Evolutionary conservation across 2,329 filamentous ascomycete species (phyloP).

Genomic region (Ascochyta viciae-villosae): DNA sequence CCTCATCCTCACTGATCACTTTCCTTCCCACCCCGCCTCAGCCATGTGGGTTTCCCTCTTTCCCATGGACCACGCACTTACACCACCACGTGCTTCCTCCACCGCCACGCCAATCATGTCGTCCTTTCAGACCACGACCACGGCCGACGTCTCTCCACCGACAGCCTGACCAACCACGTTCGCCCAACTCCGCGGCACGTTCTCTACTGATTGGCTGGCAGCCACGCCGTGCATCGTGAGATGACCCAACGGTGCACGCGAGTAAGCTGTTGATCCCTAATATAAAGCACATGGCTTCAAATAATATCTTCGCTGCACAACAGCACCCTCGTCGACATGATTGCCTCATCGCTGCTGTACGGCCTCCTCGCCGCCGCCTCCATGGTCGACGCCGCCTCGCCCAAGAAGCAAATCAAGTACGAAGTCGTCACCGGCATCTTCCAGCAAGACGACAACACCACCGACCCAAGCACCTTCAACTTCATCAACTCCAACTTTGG

Average conservation of each 20-base stretch:
- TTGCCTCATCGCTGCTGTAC: constrained; percentile 26
- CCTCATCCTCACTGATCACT: too few relatives aligned
- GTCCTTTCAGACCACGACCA: background rate
- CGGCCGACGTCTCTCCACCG: background rate
- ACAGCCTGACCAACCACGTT: constrained; percentile 5
- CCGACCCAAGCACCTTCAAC: constrained; percentile 62
- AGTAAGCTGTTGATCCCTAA: background rate
- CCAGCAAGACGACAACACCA: constrained; percentile 66
- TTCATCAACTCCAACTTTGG: constrained; percentile 65
- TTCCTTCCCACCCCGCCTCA: too few relatives aligned
- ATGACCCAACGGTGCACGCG: too few relatives aligned
- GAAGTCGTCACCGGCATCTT: constrained; percentile 69
- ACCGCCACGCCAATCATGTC: constrained; percentile 16
- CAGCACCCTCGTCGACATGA: constrained; percentile 19
- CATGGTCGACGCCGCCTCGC: constrained; percentile 23
- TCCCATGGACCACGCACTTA: too few relatives aligned
- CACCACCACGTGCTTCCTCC: too few relatives aligned
- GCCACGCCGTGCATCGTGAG: background rate
- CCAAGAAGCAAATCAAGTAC: constrained; percentile 60
- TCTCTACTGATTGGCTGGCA: constrained; percentile 32
- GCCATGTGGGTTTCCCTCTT: too few relatives aligned
- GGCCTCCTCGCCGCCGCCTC: constrained; percentile 27
- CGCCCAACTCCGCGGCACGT: constrained; percentile 26
- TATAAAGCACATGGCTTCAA: constrained; percentile 9
- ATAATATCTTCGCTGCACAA: background rate